Conservation (phyloP, 768 basidiomycete species). For the Boletus patriciae region DNA sequence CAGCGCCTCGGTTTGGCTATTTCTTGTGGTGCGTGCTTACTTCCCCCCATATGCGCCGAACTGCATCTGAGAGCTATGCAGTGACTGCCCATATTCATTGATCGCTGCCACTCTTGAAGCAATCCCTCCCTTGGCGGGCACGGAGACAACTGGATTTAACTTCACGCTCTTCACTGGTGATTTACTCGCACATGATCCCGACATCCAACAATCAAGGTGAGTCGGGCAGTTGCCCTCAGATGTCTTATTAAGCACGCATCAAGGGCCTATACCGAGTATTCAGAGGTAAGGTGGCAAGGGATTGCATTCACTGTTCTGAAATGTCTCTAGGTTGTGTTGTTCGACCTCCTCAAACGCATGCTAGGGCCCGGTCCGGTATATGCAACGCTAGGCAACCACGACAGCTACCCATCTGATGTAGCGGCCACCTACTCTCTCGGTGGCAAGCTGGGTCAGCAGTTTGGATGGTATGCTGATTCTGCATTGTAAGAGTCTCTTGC, state of each 20-base stretch:
- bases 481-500: not conserved
- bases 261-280: conserved; percentile 60
- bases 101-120: conserved; percentile 59
- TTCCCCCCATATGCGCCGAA: not conserved
- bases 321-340: conserved; percentile 53
- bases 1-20: conserved; percentile 69
- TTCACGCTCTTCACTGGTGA: conserved; percentile 75
- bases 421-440: conserved; percentile 62
- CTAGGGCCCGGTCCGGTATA: conserved; percentile 73
- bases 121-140: conserved; percentile 65
- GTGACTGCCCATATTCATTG: conserved; percentile 67
- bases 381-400: conserved; percentile 75
- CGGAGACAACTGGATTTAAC: conserved; percentile 58
- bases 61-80: conserved; percentile 15
- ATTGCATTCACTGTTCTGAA: conserved; percentile 6
- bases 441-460: conserved; percentile 55
- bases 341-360: conserved; percentile 61
- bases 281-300: conserved; percentile 46
- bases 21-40: conserved; percentile 49
- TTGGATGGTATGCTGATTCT: conserved; percentile 53
- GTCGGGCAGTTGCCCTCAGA: conserved; percentile 9
- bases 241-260: not conserved
- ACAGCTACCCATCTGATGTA: conserved; percentile 58
- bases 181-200: conserved; percentile 68
- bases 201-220: conserved; percentile 61